Evolutionary conservation across 1,139 yeast species (phyloP).

Genomic region (Komagataea norvegica): DNA sequence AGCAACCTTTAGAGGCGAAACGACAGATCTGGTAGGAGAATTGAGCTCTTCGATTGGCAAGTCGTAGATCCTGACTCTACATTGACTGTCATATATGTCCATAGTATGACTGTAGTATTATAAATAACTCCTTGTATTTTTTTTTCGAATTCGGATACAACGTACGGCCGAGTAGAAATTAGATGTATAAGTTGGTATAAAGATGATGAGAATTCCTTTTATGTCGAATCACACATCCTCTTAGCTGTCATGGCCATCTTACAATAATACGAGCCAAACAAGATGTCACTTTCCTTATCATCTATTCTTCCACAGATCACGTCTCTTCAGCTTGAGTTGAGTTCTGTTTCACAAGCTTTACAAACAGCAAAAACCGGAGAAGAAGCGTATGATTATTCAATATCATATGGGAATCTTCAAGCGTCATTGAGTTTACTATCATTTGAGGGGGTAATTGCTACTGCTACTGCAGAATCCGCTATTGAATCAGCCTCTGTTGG

Average conservation of each 20-base stretch:
- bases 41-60: too few species aligned
- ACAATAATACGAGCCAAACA: too few species aligned
- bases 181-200: neutral
- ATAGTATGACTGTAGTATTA: too few species aligned
- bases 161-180: too few species aligned
- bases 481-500: conserved; percentile 32
- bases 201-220: neutral
- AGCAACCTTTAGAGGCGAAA: too few species aligned
- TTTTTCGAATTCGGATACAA: too few species aligned
- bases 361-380: conserved; percentile 26
- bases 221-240: too few species aligned
- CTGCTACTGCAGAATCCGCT: conserved; percentile 35
- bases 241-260: too few species aligned
- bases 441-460: conserved; percentile 35
- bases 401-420: conserved; percentile 31
- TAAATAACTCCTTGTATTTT: too few species aligned
- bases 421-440: conserved; percentile 36
- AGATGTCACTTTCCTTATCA: conserved; percentile 6
- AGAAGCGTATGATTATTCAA: conserved; percentile 20
- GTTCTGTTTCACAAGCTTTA: conserved; percentile 13
- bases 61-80: too few species aligned
- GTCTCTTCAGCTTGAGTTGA: conserved; percentile 3
- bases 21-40: too few species aligned
- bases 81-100: too few species aligned
- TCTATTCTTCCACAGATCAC: conserved; percentile 7